Percentiles rank a stretch among this genome's conserved stretches.
Conservation (phyloP, 257 asterid species). For the Scutellaria barbata region DNA sequence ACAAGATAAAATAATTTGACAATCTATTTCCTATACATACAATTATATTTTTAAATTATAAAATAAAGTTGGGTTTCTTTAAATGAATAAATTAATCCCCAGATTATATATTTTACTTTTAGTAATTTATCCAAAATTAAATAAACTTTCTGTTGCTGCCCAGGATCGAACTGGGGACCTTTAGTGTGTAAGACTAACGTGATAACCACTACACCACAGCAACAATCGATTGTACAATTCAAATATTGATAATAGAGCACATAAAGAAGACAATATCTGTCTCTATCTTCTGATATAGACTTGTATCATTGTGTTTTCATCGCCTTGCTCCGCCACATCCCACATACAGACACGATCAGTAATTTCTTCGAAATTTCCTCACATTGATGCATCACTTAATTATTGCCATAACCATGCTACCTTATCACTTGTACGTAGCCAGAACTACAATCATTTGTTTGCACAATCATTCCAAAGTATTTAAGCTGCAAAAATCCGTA, state of each 20-base stretch:
- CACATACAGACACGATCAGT: conserved; percentile 34
- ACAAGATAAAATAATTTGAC: no score
- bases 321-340: not conserved
- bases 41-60: no score
- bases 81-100: no score
- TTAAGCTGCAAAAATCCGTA: no score
- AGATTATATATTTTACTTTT: no score
- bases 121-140: no score
- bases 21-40: no score
- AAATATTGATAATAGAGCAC: no score
- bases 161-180: conserved; percentile 94
- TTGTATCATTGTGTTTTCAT: not conserved
- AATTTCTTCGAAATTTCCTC: conserved; percentile 57
- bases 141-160: conserved; percentile 48
- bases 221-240: not conserved
- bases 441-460: not conserved
- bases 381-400: conserved; percentile 9
- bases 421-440: not conserved
- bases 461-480: not conserved
- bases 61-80: no score
- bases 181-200: conserved; percentile 65
- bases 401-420: not conserved
- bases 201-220: conserved; percentile 66
- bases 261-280: not conserved
- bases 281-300: not conserved